A percentile compares a stretch with the other conserved stretches of the same genome.
phyloP scores from a whole-genome alignment of 805 yeast genomes.

The Candida sphagnicola region DNA sequence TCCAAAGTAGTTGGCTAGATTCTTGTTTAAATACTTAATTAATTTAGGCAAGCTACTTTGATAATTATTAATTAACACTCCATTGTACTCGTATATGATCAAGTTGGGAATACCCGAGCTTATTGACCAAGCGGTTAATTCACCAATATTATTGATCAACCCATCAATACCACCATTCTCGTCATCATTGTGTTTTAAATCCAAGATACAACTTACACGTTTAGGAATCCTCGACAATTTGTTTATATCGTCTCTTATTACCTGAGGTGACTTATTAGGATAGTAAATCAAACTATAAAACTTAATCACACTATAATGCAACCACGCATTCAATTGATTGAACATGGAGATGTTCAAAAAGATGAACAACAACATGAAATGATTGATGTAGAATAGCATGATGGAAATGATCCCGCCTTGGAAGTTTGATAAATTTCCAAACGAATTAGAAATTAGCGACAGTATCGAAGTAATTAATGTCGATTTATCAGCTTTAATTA shows the following conservation, averaged over 20 bases:
- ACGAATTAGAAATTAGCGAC: not conserved
- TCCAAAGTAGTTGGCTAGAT: conserved; percentile 72
- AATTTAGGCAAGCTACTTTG: conserved; percentile 40
- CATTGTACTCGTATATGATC: conserved; percentile 76
- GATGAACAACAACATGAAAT: conserved; percentile 46
- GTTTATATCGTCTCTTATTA: conserved; percentile 78
- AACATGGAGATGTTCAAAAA: conserved; percentile 55
- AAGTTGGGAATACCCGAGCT: conserved; percentile 78
- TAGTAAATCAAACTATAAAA: conserved; percentile 62
- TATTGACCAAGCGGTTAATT: conserved; percentile 81
- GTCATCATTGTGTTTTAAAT: conserved; percentile 67
- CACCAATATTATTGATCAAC: conserved; percentile 70
- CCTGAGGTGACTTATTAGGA: conserved; percentile 70
- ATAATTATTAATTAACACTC: conserved; percentile 48
- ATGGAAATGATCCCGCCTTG: conserved; percentile 2
- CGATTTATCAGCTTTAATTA: too few relatives aligned
- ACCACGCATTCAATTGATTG: conserved; percentile 49
- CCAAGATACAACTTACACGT: conserved; percentile 71
- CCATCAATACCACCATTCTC: conserved; percentile 91
- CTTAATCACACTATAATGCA: conserved; percentile 52
- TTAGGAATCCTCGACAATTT: conserved; percentile 74
- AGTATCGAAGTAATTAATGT: too few relatives aligned
- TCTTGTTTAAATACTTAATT: conserved; percentile 51
- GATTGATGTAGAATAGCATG: conserved; percentile 28
- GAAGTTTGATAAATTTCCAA: not conserved